Evolutionary conservation across 495 filamentous ascomycete species (phyloP), one percentile per base, ranked within the genome.

Genomic region (Hypoxylon subgilvum): DNA sequence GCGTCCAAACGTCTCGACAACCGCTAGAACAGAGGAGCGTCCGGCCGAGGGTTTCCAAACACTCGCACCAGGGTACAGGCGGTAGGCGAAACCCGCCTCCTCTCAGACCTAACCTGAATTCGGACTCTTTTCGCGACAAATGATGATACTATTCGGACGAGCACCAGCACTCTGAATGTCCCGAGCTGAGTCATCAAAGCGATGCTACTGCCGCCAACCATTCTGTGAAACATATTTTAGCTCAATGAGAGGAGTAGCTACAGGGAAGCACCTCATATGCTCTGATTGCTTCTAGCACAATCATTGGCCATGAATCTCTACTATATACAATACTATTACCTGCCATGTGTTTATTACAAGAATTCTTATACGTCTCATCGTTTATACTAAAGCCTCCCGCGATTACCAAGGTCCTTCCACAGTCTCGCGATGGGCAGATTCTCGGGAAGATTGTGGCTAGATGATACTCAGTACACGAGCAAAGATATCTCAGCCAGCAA

Each of bases 41-140:
- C 38, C 52, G 28, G 47, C 43, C 48, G 30, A 18, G 14, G 42
- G 38, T 41, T 56, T 18, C 38, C 48, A 50, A 54, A 63, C 36
- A 17, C 16, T 1, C 16, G 13, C 38, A 2, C 54, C 25, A 34
- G 61, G 61, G 49, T 57, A 12, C 39, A 10, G 31, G 49, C 61
- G 53, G 32, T 43, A 58, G 18, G 19, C 49, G 38, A 57, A 58
- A 63, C 53, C 13, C 16, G 28, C 28, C 27, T 6, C 22, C 21
- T 42, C 6, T 30, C 12, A 41, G 41, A 21, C 23, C 22, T 36
- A 49, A n/a, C 38, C 52, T 43, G 19, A 14, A 48, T 49, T n/a
- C 17, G 13, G 47, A n/a, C 31, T 38, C 52, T 63, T 43, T 44
- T 40, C 30, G 52, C 59, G 32, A 52, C 40, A 46, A 46, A 23